Evolutionary conservation across 2,329 filamentous ascomycete species (phyloP).

Genomic region (Saccharata proteae): DNA sequence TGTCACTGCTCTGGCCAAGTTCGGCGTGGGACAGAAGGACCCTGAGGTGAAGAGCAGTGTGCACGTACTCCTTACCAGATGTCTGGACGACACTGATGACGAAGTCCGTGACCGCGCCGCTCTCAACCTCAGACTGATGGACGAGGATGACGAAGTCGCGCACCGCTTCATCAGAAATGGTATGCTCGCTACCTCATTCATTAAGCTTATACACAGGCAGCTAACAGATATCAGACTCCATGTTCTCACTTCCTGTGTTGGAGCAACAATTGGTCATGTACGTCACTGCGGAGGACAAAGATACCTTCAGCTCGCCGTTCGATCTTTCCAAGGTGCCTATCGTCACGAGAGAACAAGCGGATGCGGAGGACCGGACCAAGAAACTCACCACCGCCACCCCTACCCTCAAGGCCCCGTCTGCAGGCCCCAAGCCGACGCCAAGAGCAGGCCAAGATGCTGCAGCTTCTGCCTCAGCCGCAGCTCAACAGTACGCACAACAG

Average conservation of each 20-base stretch:
- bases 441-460: slow-evolving; percentile 60
- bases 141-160: slow-evolving; percentile 78
- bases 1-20: slow-evolving; percentile 91
- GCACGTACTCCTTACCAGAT: slow-evolving; percentile 79
- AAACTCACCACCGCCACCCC: slow-evolving; percentile 89
- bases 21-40: slow-evolving; percentile 92
- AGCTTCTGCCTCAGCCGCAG: slow-evolving; percentile 64
- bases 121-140: slow-evolving; percentile 83
- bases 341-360: slow-evolving; percentile 88
- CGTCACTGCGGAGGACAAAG: slow-evolving; percentile 82
- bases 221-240: slow-evolving; percentile 52
- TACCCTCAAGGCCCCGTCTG: slow-evolving; percentile 83
- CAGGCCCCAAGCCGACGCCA: slow-evolving; percentile 61
- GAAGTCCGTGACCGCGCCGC: slow-evolving; percentile 94
- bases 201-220: no score
- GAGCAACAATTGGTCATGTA: slow-evolving; percentile 98
- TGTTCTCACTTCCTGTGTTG: slow-evolving; percentile 88
- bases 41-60: slow-evolving; percentile 95
- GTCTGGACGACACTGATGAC: slow-evolving; percentile 92
- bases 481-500: slow-evolving; percentile 81
- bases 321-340: slow-evolving; percentile 84
- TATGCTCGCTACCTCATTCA: slow-evolving; percentile 31
- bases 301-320: slow-evolving; percentile 74
- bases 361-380: slow-evolving; percentile 92
- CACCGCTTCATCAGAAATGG: slow-evolving; percentile 86